Conservation (phyloP, 352 stramenopile genomes). For the Phytophthora fragariae region DNA sequence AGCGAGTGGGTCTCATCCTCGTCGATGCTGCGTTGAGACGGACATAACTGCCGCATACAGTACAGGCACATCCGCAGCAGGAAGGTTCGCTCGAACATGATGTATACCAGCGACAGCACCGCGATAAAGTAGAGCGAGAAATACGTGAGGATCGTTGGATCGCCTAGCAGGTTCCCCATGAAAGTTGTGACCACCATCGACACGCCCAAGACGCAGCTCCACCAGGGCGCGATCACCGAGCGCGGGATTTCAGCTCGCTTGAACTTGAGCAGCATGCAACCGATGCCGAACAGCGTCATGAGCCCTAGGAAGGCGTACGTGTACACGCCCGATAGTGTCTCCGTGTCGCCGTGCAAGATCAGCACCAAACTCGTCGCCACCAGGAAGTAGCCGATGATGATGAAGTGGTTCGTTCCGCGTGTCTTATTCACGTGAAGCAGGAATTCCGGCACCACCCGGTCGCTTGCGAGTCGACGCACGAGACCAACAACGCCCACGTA, state of each 20-base stretch:
- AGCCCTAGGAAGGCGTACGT: constrained; percentile 95
- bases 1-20: constrained; percentile 59
- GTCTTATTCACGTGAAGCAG: constrained; percentile 83
- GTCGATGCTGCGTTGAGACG: constrained; percentile 57
- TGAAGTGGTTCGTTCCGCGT: constrained; percentile 92
- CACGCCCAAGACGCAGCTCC: constrained; percentile 84
- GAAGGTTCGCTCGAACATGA: constrained; percentile 92
- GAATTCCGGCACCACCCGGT: constrained; percentile 87
- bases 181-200: constrained; percentile 86
- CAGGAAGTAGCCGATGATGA: constrained; percentile 92
- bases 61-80: constrained; percentile 86
- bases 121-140: constrained; percentile 91
- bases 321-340: constrained; percentile 94
- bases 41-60: constrained; percentile 77
- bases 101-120: constrained; percentile 81
- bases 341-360: constrained; percentile 92
- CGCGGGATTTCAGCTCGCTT: constrained; percentile 92
- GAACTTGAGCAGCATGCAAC: constrained; percentile 96
- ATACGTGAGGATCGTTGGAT: constrained; percentile 90
- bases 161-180: constrained; percentile 85
- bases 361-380: constrained; percentile 90
- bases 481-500: constrained; percentile 95
- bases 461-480: constrained; percentile 91
- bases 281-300: constrained; percentile 94
- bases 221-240: constrained; percentile 89